Percentiles rank a stretch among this genome's conserved stretches.
These are phyloP conservation scores for Chaetomium cochliodes DNA, from an alignment of 495 filamentous ascomycete genomes.

Conservation along the genomic window DNA sequence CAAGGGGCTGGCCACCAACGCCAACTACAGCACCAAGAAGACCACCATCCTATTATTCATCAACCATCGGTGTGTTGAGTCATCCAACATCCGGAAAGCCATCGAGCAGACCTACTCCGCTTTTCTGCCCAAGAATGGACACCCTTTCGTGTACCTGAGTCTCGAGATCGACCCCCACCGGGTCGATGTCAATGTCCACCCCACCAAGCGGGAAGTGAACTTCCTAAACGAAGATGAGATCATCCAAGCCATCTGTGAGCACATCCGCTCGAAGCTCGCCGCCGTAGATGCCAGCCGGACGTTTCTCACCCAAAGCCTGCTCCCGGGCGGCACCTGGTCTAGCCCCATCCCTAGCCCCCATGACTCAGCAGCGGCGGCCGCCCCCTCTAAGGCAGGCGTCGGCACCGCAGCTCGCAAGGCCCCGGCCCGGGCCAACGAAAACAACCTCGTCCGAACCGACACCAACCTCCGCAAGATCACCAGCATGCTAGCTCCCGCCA, in stretches of 20 bases:
- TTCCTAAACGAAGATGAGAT: constrained; percentile 98
- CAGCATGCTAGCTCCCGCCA: constrained; percentile 71
- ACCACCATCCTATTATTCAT: constrained; percentile 91
- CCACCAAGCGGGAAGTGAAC: constrained; percentile 96
- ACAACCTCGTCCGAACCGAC: constrained; percentile 88
- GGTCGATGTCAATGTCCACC: constrained; percentile 97
- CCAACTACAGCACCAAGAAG: constrained; percentile 93
- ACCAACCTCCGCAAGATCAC: constrained; percentile 91
- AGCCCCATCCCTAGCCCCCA: constrained; percentile 33
- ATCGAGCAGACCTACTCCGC: constrained; percentile 87
- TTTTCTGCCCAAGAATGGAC: constrained; percentile 91
- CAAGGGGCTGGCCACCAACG: constrained; percentile 81
- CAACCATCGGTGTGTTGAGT: constrained; percentile 96
- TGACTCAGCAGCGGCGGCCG: constrained; percentile 32
- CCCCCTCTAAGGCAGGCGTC: constrained; percentile 42
- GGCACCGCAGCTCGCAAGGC: constrained; percentile 36
- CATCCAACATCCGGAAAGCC: constrained; percentile 80
- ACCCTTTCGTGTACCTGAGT: constrained; percentile 91
- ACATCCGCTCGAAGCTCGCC: constrained; percentile 74
- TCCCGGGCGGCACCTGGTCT: constrained; percentile 63
- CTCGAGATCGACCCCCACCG: constrained; percentile 90
- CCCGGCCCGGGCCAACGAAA: constrained; percentile 71
- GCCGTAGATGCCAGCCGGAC: constrained; percentile 93
- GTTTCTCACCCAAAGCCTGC: constrained; percentile 87
- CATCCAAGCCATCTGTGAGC: constrained; percentile 79